Evolutionary conservation across 352 stramenopile genomes (phyloP).

Genomic region (Phytophthora idaei): DNA sequence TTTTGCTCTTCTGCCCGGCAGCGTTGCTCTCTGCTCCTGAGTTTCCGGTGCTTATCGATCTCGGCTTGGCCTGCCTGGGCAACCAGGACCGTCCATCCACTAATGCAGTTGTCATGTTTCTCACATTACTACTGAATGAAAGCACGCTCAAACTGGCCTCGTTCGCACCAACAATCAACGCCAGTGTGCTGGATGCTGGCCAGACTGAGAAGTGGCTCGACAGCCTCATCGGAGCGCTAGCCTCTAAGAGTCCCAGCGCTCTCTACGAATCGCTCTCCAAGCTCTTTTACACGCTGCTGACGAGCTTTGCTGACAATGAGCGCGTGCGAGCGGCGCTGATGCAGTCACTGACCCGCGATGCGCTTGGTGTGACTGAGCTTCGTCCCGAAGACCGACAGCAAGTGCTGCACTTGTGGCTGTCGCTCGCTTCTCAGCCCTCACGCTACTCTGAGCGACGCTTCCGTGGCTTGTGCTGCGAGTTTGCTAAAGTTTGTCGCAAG

Average conservation of each 20-base stretch:
- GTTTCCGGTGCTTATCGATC: conserved; percentile 63
- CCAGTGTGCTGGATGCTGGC: conserved; percentile 43
- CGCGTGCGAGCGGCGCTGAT: conserved; percentile 37
- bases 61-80: conserved; percentile 61
- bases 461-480: conserved; percentile 61
- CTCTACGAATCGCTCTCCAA: conserved; percentile 60
- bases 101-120: conserved; percentile 72
- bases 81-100: conserved; percentile 72
- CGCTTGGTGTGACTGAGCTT: conserved; percentile 47
- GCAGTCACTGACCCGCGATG: conserved; percentile 42
- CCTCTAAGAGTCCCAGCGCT: conserved; percentile 57
- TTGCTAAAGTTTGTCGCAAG: conserved; percentile 80
- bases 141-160: conserved; percentile 46
- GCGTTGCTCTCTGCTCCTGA: conserved; percentile 61
- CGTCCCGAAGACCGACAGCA: conserved; percentile 52
- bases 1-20: conserved; percentile 71
- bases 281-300: conserved; percentile 60
- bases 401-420: conserved; percentile 62
- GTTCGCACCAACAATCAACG: conserved; percentile 56
- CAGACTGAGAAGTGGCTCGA: conserved; percentile 63
- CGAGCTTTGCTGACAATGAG: conserved; percentile 46
- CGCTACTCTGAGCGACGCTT: conserved; percentile 63
- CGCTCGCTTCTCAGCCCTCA: conserved; percentile 55
- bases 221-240: conserved; percentile 50
- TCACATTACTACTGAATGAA: conserved; percentile 67